Evolutionary conservation across 805 yeast species (phyloP).

Genomic region (Vanderwaltozyma polyspora): DNA sequence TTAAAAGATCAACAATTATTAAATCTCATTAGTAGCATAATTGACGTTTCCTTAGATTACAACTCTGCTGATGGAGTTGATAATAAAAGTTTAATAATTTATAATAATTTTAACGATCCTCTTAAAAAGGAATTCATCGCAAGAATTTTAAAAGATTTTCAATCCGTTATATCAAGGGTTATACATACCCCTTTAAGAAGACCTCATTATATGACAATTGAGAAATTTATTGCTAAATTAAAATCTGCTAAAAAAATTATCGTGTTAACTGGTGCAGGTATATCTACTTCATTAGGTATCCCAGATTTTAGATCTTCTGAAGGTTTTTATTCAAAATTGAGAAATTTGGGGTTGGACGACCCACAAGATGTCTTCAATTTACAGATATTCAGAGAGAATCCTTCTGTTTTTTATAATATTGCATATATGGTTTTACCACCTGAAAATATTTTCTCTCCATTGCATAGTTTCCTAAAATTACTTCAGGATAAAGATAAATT

Average conservation of each 20-base stretch:
- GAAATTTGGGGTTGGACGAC: constrained; percentile 59
- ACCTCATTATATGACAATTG: constrained; percentile 43
- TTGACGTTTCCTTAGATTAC: constrained; percentile 18
- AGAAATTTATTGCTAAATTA: constrained; percentile 45
- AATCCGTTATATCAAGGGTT: constrained; percentile 56
- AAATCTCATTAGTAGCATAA: no score
- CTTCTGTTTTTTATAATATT: constrained; percentile 71
- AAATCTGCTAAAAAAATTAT: constrained; percentile 47
- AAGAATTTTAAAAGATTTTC: constrained; percentile 40
- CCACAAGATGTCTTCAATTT: constrained; percentile 87
- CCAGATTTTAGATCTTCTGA: constrained; percentile 88
- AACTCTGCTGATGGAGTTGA: constrained; percentile 2
- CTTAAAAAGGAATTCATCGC: constrained; percentile 36
- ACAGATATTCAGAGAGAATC: constrained; percentile 60
- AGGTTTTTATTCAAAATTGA: constrained; percentile 67
- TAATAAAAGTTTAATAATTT: constrained; percentile 9
- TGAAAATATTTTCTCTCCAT: constrained; percentile 51
- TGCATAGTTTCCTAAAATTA: constrained; percentile 68
- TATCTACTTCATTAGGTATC: constrained; percentile 78
- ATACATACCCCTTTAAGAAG: constrained; percentile 44
- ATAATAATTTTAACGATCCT: constrained; percentile 23
- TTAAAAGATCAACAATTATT: constrained; percentile 28
- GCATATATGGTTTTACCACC: constrained; percentile 82
- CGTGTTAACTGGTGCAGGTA: constrained; percentile 88
- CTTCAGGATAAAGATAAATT: constrained; percentile 68